A percentile compares a stretch with the other conserved stretches of the same genome.
Conservation (phyloP, 1,284 basidiomycete genomes). For the Cutaneotrichosporon curvatum region DNA sequence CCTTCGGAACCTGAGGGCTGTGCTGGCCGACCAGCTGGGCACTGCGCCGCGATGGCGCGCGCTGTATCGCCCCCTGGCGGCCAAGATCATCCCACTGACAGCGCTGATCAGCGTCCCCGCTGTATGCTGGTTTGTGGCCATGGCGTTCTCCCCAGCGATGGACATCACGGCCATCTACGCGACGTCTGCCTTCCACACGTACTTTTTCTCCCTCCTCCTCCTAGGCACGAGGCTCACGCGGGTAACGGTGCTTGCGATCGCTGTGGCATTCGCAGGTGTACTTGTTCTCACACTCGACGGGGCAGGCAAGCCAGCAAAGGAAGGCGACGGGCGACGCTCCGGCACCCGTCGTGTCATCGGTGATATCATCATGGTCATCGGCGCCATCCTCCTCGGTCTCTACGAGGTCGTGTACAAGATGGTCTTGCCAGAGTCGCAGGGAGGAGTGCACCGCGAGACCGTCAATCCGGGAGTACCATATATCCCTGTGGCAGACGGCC, state of each 20-base stretch:
- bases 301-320: conserved; percentile 3
- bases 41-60: conserved; percentile 22
- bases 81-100: conserved; percentile 30
- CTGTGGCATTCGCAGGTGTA: conserved; percentile 41
- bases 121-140: conserved; percentile 38
- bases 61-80: conserved; percentile 19
- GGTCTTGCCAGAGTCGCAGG: conserved; percentile 40
- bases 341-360: conserved; percentile 30
- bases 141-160: conserved; percentile 33
- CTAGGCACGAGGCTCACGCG: conserved; percentile 35
- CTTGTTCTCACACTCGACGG: conserved; percentile 36
- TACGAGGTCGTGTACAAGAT: conserved; percentile 48
- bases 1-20: conserved; percentile 12
- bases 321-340: neutral
- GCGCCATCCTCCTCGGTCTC: conserved; percentile 41
- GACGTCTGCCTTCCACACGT: conserved; percentile 34
- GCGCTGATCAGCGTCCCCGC: conserved; percentile 33
- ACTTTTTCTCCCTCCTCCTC: conserved; percentile 41
- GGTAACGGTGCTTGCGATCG: conserved; percentile 35
- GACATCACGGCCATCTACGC: conserved; percentile 43
- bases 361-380: conserved; percentile 43
- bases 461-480: neutral
- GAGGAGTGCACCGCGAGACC: conserved; percentile 15
- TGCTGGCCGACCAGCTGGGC: conserved; percentile 16
- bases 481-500: neutral